A percentile compares a stretch with the other conserved stretches of the same genome.
Conservation (phyloP, 768 basidiomycete species). For the Leccinum aurantiacum region DNA sequence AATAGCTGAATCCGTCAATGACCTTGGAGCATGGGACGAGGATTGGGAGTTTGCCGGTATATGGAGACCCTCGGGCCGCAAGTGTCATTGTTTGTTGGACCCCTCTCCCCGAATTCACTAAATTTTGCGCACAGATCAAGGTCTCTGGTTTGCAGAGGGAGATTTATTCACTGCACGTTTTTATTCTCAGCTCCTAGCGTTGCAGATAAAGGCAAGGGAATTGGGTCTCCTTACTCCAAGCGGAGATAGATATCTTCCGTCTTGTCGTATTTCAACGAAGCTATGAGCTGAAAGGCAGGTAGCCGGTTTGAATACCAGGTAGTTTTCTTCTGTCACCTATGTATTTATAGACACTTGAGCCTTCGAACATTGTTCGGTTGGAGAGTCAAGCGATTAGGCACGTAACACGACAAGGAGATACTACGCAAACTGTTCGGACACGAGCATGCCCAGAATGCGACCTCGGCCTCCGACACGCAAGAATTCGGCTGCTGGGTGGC, state of each 20-base stretch:
- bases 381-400: no score
- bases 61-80: conserved; percentile 13
- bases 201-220: conserved; percentile 2
- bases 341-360: not conserved
- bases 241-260: not conserved
- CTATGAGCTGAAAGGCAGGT: not conserved
- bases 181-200: conserved; percentile 3
- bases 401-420: no score
- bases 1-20: conserved; percentile 11
- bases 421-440: no score
- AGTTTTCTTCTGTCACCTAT: not conserved
- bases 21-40: conserved; percentile 10
- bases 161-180: conserved; percentile 3
- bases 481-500: no score
- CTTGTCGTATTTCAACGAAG: not conserved
- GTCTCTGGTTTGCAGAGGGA: conserved; percentile 7
- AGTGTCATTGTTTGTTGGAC: not conserved
- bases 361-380: no score
- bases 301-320: not conserved
- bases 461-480: no score
- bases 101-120: not conserved
- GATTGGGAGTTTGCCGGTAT: conserved; percentile 9
- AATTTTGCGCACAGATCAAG: not conserved
- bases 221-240: not conserved
- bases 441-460: no score